Base-by-base conservation (phyloP, 2,329 filamentous ascomycete species). In the Cladosporium austrohemisphaericum region DNA sequence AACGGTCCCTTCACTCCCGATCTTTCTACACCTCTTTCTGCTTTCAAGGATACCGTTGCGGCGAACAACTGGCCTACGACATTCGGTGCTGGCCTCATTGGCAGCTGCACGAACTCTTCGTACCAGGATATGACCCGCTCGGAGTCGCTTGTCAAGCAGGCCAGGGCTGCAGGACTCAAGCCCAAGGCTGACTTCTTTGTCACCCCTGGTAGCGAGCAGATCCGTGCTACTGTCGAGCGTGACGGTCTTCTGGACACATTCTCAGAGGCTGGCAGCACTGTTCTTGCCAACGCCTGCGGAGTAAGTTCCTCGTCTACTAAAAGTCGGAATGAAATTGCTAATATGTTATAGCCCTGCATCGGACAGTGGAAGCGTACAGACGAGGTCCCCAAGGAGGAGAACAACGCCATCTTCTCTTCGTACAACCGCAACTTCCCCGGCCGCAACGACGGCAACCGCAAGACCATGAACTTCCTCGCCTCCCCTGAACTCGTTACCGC, bases 341-440 rank as follows among this genome's bases (percentile, higher is more conserved):
- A 45, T 13, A 37, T 23, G 20, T 6, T 25, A 1, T n/a, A 41
- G 37, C 48, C 48, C 20, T 50, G 91, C 66, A 94, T 95, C 59
- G 91, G 92, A 1, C 90, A 95, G 71, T 98, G 93, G 93, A 88
- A 87, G 66, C 85, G 93, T 51, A 92, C 88, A 14, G 93, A 97
- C 64, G 86, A 84, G 18, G 80, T 94, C 14, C 70, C 74, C 58
- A 95, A 95, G 73, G 91, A 90, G 54, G 88, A 91, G 51, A 76
- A 81, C 47, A 98, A 98, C 65, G 93, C 93, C 54, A 97, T 98
- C 62, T 81, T 98, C 63, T 92, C 90, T 8, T 96, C 91, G 1
- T 98, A 96, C 76, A 98, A 98, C 78, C 88, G 93, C 53, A 98
- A 98, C 74, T 98, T 98, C 77, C 88, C 88, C 43, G 92, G 89